phyloP scores from a whole-genome alignment of 129 eudicot species.

The sunflower (Helianthus annuus) region HanXRQr2.0-SUNRISE NC_035446.2:160353643-160354142 shows the following conservation, averaged over 20 bases:
- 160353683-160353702: slow-evolving; percentile 34
- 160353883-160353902: slow-evolving; percentile 57
- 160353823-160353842: slow-evolving; percentile 25
- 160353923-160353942: slow-evolving; percentile 61
- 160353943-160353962: slow-evolving; percentile 79
- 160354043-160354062: slow-evolving; percentile 69
- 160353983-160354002: slow-evolving; percentile 58
- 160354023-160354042: slow-evolving; percentile 60
- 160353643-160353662: slow-evolving; percentile 9
- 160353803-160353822: slow-evolving; percentile 24
- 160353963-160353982: slow-evolving; percentile 73
- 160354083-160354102: slow-evolving; percentile 66
- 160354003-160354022: slow-evolving; percentile 68
- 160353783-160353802: slow-evolving; percentile 34
- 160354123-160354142: slow-evolving; percentile 80
- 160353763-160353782: slow-evolving; percentile 42
- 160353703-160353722: slow-evolving; percentile 52
- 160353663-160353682: slow-evolving; percentile 14
- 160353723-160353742: slow-evolving; percentile 56
- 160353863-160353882: slow-evolving; percentile 41
- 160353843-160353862: slow-evolving; percentile 32
- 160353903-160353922: slow-evolving; percentile 74
- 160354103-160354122: slow-evolving; percentile 83
- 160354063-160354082: slow-evolving; percentile 66
- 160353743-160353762: slow-evolving; percentile 45